Base-by-base conservation (phyloP, 768 basidiomycete species). In the Trametes sanguinea region DNA sequence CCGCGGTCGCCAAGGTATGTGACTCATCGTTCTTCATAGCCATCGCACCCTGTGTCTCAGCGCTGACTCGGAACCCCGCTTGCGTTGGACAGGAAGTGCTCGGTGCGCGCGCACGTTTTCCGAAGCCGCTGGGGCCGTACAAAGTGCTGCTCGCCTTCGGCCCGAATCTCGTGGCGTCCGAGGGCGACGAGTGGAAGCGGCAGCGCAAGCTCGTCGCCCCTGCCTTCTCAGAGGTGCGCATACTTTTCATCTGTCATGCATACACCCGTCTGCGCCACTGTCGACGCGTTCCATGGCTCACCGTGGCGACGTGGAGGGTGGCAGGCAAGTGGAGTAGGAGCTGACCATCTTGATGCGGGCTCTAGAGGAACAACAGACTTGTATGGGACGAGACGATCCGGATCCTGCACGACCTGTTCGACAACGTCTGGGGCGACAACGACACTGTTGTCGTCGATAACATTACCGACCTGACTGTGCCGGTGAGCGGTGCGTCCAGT, bases 101-200 rank as follows among this genome's bases (percentile, higher is more conserved):
- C 6, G 72, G 74, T 13, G 76, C 77, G 16, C 75, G 83, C 11
- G 72, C 78, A 6, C 78, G 79, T 13, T 88, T 85, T 64, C 83
- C 83, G 0, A 88, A 88, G 67, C 82, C 84, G 5, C 69, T 82
- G 1, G 61, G 79, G 6, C 65, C 75, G 11, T 88, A 88, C 63
- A 63, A 44, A 0, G 61, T 75, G 10, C 72, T 88, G 13, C 58
- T 72, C 0, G 75, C 85, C 56, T 89, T 81, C 67, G 87, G 87
- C 2, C 68, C 67, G 9, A 90, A 88, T 64, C 83, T 88, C 44
- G 80, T 89, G 27, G 80, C 79, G 1, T 84, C 84, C 0, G 87
- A 89, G 66, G 82, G 81, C 40, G 81, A 84, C 3, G 78, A 83
- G 62, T 89, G 86, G 86, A 86, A 86, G 69, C 80, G 80, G 35